Conservation (phyloP, 2,329 filamentous ascomycete species). For the Penicillium hesseltinei region DNA sequence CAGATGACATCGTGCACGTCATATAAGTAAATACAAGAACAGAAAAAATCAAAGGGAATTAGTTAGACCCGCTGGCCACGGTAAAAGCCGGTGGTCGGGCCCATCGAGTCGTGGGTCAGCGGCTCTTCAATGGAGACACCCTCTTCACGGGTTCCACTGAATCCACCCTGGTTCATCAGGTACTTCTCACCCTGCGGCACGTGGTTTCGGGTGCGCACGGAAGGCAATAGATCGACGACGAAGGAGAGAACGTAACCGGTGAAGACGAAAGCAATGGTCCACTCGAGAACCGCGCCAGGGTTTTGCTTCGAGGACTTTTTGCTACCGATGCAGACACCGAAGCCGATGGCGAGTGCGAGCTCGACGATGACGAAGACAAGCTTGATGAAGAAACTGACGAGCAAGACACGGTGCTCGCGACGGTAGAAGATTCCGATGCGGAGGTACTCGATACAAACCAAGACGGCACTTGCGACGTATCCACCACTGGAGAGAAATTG, state of each 20-base stretch:
- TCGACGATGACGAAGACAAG: slow-evolving; percentile 80
- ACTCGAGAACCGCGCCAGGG: slow-evolving; percentile 74
- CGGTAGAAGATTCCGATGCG: slow-evolving; percentile 78
- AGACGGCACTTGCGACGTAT: slow-evolving; percentile 81
- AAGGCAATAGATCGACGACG: slow-evolving; percentile 81
- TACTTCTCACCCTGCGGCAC: slow-evolving; percentile 44
- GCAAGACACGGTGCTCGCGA: slow-evolving; percentile 66
- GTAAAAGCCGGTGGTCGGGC: slow-evolving; percentile 31
- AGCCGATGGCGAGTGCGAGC: slow-evolving; percentile 64
- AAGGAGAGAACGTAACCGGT: slow-evolving; percentile 86
- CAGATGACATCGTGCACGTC: slow-evolving; percentile 6
- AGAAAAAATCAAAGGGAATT: not conserved
- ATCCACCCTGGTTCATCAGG: slow-evolving; percentile 22
- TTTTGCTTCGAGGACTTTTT: slow-evolving; percentile 55
- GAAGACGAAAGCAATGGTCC: slow-evolving; percentile 77
- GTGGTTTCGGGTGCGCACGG: slow-evolving; percentile 59
- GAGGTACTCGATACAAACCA: slow-evolving; percentile 88
- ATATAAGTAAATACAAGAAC: slow-evolving; percentile 2
- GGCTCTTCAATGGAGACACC: slow-evolving; percentile 36
- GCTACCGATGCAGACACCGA: slow-evolving; percentile 55
- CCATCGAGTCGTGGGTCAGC: slow-evolving; percentile 39
- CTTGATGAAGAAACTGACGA: slow-evolving; percentile 83
- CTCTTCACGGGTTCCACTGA: slow-evolving; percentile 5
- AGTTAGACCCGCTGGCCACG: slow-evolving; percentile 30
- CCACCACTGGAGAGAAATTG: slow-evolving; percentile 50